Percentiles rank a stretch among this genome's conserved stretches.
Evolutionary conservation across 202 grass and related monocot genomes (phyloP).

Genomic region (Digitaria exilis): DNA sequence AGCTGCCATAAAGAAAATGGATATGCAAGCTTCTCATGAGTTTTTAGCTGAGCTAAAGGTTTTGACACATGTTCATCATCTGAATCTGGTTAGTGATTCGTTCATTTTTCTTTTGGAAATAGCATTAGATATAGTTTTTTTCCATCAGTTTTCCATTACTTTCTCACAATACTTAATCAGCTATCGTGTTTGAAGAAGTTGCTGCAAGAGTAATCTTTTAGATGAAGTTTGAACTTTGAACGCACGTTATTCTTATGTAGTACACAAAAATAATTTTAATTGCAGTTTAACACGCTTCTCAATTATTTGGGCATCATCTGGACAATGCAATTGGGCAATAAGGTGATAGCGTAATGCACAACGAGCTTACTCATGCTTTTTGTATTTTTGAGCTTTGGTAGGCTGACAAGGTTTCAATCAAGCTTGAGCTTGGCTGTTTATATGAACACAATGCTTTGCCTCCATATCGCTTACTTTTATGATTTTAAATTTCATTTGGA

Average conservation of each 20-base stretch:
- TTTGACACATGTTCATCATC: constrained; percentile 97
- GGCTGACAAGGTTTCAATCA: too few species aligned
- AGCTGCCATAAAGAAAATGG: constrained; percentile 99
- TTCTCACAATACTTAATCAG: constrained; percentile 7
- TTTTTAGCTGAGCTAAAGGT: constrained; percentile 98
- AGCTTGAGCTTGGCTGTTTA: too few species aligned
- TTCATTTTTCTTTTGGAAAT: not conserved
- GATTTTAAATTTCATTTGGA: not conserved
- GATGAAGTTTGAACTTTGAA: not conserved
- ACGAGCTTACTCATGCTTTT: too few species aligned
- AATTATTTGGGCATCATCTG: too few species aligned
- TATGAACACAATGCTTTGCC: too few species aligned
- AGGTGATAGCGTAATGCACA: too few species aligned
- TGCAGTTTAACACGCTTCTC: not conserved
- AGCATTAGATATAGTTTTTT: not conserved
- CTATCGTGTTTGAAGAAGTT: not conserved
- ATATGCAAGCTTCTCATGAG: constrained; percentile 80
- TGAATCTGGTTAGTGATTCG: constrained; percentile 78
- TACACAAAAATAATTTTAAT: not conserved
- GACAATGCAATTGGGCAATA: too few species aligned
- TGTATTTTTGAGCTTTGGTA: too few species aligned
- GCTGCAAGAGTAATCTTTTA: not conserved
- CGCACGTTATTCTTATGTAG: not conserved
- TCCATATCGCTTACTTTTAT: not conserved
- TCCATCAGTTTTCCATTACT: not conserved